These are phyloP conservation scores for Mycena vitilis DNA, from an alignment of 768 basidiomycete genomes.

Conservation along the genomic window DNA sequence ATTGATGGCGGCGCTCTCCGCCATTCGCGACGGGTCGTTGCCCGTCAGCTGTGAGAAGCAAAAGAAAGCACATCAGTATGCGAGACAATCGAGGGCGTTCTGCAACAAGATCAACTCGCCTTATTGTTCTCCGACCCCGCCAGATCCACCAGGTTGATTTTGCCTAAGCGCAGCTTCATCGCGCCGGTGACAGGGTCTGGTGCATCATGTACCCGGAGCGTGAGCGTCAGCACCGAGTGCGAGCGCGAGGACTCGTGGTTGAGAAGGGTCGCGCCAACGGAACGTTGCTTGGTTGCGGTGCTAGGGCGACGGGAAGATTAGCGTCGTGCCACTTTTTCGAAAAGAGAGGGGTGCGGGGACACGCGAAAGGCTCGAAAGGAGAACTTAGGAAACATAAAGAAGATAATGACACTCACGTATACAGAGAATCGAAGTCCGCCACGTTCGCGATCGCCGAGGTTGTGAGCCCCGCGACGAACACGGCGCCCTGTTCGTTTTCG, in stretches of 20 bases:
- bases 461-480: slow-evolving; percentile 67
- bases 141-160: slow-evolving; percentile 89
- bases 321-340: slow-evolving; percentile 2
- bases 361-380: no score
- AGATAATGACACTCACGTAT: slow-evolving; percentile 49
- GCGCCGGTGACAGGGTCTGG: slow-evolving; percentile 1
- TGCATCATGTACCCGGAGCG: slow-evolving; percentile 52
- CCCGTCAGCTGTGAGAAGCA: slow-evolving; percentile 69
- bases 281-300: slow-evolving; percentile 79
- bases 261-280: slow-evolving; percentile 86
- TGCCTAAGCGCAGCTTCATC: slow-evolving; percentile 54
- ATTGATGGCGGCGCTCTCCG: slow-evolving; percentile 91
- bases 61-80: neutral
- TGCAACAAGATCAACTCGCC: slow-evolving; percentile 7
- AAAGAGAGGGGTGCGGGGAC: no score
- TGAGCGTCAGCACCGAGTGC: slow-evolving; percentile 86
- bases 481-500: slow-evolving; percentile 63
- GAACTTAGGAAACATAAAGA: slow-evolving; percentile 8
- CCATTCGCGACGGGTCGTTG: slow-evolving; percentile 88
- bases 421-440: slow-evolving; percentile 59
- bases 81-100: neutral
- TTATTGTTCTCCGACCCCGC: slow-evolving; percentile 95
- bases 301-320: slow-evolving; percentile 50
- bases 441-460: slow-evolving; percentile 52
- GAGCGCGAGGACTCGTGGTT: slow-evolving; percentile 90